These are phyloP conservation scores for Amphichorda felina DNA, from an alignment of 2,329 filamentous ascomycete genomes.

Conservation along the genomic window DNA sequence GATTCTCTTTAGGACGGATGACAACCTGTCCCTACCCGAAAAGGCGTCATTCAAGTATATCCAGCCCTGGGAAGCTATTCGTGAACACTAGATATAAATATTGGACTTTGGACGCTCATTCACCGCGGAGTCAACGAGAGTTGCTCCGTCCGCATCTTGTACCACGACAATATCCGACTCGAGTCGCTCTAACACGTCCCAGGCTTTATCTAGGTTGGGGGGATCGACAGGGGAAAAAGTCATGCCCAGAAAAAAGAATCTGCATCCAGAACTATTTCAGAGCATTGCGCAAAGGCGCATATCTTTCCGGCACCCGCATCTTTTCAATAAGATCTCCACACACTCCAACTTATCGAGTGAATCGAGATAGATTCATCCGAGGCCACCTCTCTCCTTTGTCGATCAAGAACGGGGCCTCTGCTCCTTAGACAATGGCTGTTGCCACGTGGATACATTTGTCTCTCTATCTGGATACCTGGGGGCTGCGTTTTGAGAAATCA, in stretches of 20 bases:
- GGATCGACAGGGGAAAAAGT: conserved; percentile 22
- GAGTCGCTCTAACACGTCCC: conserved; percentile 10
- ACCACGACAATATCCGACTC: conserved; percentile 17
- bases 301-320: conserved; percentile 12
- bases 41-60: no score
- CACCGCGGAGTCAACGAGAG: neutral
- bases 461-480: conserved; percentile 15
- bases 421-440: conserved; percentile 5
- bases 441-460: conserved; percentile 23
- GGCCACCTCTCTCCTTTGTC: neutral
- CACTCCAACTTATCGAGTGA: conserved; percentile 11
- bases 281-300: conserved; percentile 18
- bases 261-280: conserved; percentile 26
- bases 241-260: conserved; percentile 20
- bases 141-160: conserved; percentile 11
- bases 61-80: neutral
- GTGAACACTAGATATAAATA: conserved; percentile 13
- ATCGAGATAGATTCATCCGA: conserved; percentile 4
- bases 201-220: conserved; percentile 10
- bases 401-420: neutral
- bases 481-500: conserved; percentile 15
- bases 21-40: no score
- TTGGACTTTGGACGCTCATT: neutral
- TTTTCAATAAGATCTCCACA: conserved; percentile 11
- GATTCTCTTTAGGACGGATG: no score